Conservation (phyloP, 176 grass and related monocot species). For the Melocanna baccifera region DNA sequence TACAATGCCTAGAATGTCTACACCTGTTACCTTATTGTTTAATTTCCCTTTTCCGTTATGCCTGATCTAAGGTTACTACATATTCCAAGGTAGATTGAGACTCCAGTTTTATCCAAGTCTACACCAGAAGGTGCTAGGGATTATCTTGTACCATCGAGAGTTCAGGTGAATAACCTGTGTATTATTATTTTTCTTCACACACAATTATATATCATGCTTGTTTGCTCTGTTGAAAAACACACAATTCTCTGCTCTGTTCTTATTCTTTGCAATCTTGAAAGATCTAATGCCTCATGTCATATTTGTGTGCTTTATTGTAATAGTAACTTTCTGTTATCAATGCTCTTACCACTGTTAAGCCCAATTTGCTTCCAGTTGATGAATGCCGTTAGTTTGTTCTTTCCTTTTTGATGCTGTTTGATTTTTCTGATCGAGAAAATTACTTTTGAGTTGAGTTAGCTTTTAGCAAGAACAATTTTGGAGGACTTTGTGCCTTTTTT, state of each 20-base stretch:
- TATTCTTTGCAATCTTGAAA: not conserved
- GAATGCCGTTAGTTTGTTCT: slow-evolving; percentile 1
- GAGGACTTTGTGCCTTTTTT: not conserved
- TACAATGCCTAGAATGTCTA: not conserved
- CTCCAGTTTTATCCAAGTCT: slow-evolving; percentile 96
- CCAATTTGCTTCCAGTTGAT: slow-evolving; percentile 13
- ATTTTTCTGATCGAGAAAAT: slow-evolving; percentile 24
- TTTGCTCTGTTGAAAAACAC: not conserved
- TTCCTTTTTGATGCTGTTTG: not conserved
- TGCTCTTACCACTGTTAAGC: slow-evolving; percentile 6
- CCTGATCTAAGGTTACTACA: slow-evolving; percentile 49
- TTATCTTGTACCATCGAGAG: slow-evolving; percentile 99
- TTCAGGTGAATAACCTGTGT: slow-evolving; percentile 70
- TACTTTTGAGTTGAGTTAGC: not conserved
- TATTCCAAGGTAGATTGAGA: slow-evolving; percentile 99
- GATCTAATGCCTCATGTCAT: not conserved
- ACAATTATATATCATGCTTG: not conserved
- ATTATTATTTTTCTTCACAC: not conserved
- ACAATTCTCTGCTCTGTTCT: not conserved
- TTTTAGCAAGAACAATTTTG: not conserved
- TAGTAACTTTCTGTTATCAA: not conserved
- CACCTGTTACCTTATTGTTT: not conserved
- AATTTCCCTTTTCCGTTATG: not conserved
- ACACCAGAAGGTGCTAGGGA: slow-evolving; percentile 96
- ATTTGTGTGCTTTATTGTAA: slow-evolving; percentile 8